Percentiles rank a stretch among this genome's conserved stretches.
Evolutionary conservation across 2,329 filamentous ascomycete genomes (phyloP).

Genomic region (Fusarium devonianum): DNA sequence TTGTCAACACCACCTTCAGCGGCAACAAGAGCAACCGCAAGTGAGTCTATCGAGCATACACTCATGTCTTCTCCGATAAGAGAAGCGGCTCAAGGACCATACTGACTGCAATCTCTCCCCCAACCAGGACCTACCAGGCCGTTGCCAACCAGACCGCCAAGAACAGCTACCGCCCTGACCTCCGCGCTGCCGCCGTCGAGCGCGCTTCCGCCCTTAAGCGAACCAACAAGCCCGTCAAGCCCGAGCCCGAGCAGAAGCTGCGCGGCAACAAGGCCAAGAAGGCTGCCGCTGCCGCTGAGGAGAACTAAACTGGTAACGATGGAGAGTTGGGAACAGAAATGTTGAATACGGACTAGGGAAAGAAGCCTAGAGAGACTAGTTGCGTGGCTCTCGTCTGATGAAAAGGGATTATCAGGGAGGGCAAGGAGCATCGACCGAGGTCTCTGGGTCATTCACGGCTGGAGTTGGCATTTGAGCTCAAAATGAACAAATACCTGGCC

Average conservation of each 20-base stretch:
- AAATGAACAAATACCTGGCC: slow-evolving; percentile 42
- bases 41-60: slow-evolving; percentile 42
- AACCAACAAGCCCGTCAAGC: slow-evolving; percentile 81
- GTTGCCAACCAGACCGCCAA: slow-evolving; percentile 85
- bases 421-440: slow-evolving; percentile 38
- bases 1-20: slow-evolving; percentile 72
- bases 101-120: slow-evolving; percentile 35
- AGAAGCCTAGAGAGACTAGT: slow-evolving; percentile 32
- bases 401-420: slow-evolving; percentile 32
- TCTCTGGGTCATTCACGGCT: slow-evolving; percentile 40
- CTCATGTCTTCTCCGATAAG: neutral
- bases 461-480: slow-evolving; percentile 42
- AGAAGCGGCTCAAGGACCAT: neutral
- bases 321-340: slow-evolving; percentile 28
- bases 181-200: slow-evolving; percentile 80
- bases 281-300: slow-evolving; percentile 61
- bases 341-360: slow-evolving; percentile 28
- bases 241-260: slow-evolving; percentile 74
- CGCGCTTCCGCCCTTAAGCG: slow-evolving; percentile 86
- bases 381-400: slow-evolving; percentile 35
- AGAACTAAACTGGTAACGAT: slow-evolving; percentile 41
- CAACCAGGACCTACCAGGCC: slow-evolving; percentile 80
- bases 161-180: slow-evolving; percentile 83
- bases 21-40: slow-evolving; percentile 79
- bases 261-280: slow-evolving; percentile 82